Conservation (phyloP, 495 filamentous ascomycete species). For the Aspergillus sclerotioniger region DNA sequence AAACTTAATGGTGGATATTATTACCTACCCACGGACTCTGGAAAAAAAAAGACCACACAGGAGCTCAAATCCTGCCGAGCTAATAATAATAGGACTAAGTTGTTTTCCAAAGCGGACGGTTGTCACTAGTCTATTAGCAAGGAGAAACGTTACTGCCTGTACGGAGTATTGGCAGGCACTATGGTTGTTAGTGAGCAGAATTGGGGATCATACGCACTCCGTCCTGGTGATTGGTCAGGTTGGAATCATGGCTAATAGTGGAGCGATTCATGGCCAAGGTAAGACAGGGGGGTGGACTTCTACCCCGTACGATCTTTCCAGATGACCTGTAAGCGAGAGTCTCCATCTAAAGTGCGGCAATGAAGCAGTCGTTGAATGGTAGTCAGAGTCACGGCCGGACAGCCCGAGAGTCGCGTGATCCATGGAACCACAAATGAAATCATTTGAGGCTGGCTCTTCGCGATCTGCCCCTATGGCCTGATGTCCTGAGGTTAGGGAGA, state of each 20-base stretch:
- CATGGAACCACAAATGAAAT: background rate
- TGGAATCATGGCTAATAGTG: too few relatives aligned
- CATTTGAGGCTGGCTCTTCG: background rate
- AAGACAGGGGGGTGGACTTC: too few relatives aligned
- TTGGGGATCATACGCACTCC: too few relatives aligned
- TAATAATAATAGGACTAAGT: background rate
- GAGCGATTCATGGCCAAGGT: too few relatives aligned
- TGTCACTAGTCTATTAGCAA: background rate
- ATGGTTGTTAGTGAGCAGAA: too few relatives aligned
- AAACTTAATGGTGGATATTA: background rate
- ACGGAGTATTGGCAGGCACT: background rate
- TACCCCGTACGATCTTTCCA: too few relatives aligned
- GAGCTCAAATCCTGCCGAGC: background rate
- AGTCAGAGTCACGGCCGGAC: too few relatives aligned
- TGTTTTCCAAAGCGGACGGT: background rate
- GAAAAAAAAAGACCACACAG: background rate
- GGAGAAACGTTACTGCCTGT: background rate
- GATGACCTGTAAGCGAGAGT: too few relatives aligned
- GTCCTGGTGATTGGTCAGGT: too few relatives aligned
- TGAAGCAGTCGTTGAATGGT: too few relatives aligned
- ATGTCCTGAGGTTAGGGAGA: conserved; percentile 5
- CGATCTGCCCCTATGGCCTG: background rate
- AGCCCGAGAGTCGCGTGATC: background rate
- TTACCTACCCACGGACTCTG: background rate
- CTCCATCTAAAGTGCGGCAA: too few relatives aligned